Conservation (phyloP, 2,329 filamentous ascomycete species). For the Clarireedia homoeocarpa region DNA sequence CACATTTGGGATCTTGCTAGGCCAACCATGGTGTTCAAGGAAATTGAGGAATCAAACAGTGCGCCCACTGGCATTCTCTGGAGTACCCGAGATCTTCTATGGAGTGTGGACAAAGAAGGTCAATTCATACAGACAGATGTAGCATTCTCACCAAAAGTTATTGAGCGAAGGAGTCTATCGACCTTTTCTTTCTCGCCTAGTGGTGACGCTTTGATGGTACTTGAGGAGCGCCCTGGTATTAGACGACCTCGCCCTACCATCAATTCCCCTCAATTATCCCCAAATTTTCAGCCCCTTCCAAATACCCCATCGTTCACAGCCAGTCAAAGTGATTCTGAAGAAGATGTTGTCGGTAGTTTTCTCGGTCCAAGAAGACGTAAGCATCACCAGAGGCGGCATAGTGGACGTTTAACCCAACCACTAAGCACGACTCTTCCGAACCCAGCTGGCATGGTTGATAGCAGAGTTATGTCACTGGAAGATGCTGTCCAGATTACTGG, state of each 20-base stretch:
- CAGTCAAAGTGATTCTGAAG: constrained; percentile 57
- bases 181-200: constrained; percentile 51
- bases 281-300: constrained; percentile 34
- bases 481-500: constrained; percentile 51
- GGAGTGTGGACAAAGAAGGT: constrained; percentile 57
- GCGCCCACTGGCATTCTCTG: constrained; percentile 53
- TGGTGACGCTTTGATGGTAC: constrained; percentile 53
- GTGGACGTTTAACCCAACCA: constrained; percentile 35
- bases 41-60: constrained; percentile 51
- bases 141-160: constrained; percentile 53
- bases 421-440: constrained; percentile 48
- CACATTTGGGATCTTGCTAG: constrained; percentile 64
- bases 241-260: constrained; percentile 35
- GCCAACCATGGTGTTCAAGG: constrained; percentile 58
- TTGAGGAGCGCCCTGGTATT: constrained; percentile 48
- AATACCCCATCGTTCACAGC: constrained; percentile 44
- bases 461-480: constrained; percentile 43
- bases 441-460: constrained; percentile 31
- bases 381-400: constrained; percentile 36
- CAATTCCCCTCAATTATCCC: constrained; percentile 21
- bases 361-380: constrained; percentile 39
- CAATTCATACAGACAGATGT: constrained; percentile 58
- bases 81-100: constrained; percentile 57
- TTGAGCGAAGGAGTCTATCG: constrained; percentile 55
- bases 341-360: constrained; percentile 55